Conservation (phyloP, 495 filamentous ascomycete species). For the Aspergillus nanangensis region DNA sequence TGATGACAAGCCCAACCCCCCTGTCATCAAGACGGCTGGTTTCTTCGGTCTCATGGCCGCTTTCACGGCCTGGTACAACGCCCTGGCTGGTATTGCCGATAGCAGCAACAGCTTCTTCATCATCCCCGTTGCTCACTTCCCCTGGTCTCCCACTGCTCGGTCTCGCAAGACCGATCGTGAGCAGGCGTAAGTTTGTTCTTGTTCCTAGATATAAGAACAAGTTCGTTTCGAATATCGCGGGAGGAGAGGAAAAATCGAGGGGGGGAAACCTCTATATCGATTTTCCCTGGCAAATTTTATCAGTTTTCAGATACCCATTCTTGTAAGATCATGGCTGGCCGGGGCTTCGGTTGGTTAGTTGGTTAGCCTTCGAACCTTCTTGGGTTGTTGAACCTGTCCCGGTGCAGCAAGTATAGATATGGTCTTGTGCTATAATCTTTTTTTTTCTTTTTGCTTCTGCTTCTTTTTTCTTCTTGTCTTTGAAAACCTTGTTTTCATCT, state of each 20-base stretch:
- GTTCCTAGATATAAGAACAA: background rate
- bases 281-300: background rate
- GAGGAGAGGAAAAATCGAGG: no score
- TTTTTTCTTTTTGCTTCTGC: background rate
- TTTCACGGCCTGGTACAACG: constrained; percentile 96
- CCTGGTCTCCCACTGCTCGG: constrained; percentile 87
- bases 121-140: constrained; percentile 92
- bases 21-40: constrained; percentile 73
- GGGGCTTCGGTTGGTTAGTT: no score
- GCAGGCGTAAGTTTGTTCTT: constrained; percentile 21
- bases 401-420: constrained; percentile 3
- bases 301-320: constrained; percentile 34
- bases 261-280: background rate
- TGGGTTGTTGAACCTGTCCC: no score
- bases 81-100: constrained; percentile 90
- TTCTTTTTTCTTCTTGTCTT: background rate
- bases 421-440: constrained; percentile 1
- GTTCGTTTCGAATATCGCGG: background rate
- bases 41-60: constrained; percentile 84
- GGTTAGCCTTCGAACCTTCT: no score
- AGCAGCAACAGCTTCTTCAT: constrained; percentile 90
- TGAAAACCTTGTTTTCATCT: background rate
- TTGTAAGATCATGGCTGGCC: constrained; percentile 19
- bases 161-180: constrained; percentile 45
- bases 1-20: constrained; percentile 36